Evolutionary conservation across 1,284 basidiomycete genomes (phyloP), one percentile per base, ranked within the genome.

Genomic region (Phellinidium pouzarii): DNA sequence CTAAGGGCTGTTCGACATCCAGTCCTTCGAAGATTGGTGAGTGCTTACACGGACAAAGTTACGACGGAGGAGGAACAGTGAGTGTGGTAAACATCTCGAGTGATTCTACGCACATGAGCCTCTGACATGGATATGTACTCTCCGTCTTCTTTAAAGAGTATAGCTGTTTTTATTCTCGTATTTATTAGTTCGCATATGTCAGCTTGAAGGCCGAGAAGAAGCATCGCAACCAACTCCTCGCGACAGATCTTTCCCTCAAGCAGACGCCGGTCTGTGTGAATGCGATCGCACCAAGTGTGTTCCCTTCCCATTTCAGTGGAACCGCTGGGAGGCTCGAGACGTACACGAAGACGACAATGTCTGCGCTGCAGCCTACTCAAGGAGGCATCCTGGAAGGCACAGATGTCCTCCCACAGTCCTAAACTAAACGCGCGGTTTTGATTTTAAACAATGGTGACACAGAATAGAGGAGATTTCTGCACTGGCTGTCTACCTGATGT

Each of bases 331-430:
- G n/a, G 20, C 40, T 42, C 27, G 23, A 22, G 14, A 17, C 40
- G 34, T 43, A 37, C 17, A 27, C 57, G 44, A 69, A 65, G 49
- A 66, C 85, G 51, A 76, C 76, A 2, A 77, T 80, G 62, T 12
- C 17, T 14, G 17, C 17, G 44, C 44, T 23, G n/a, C 9, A 31
- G 4, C 75, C 77, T 25, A 71, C 85, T 8, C 87, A 86, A 2
- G 76, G 3, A 70, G 68, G 56, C 69, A 87, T 34, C 67, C 78
- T 31, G 87, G 87, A 68, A 76, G 71, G 87, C 87, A 58, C 72
- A 84, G n/a, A n/a, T n/a, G n/a, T n/a, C n/a, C n/a, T n/a, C n/a
- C 79, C 1, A 29, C 29, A 43, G 48, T 9, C 37, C 19, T 22
- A 3, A 12, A 29, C 22, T 36, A 49, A 20, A 27, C 29, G 34